These are phyloP conservation scores for Phytopythium oedochilum DNA, from an alignment of 352 stramenopile genomes.

Conservation along the genomic window DNA sequence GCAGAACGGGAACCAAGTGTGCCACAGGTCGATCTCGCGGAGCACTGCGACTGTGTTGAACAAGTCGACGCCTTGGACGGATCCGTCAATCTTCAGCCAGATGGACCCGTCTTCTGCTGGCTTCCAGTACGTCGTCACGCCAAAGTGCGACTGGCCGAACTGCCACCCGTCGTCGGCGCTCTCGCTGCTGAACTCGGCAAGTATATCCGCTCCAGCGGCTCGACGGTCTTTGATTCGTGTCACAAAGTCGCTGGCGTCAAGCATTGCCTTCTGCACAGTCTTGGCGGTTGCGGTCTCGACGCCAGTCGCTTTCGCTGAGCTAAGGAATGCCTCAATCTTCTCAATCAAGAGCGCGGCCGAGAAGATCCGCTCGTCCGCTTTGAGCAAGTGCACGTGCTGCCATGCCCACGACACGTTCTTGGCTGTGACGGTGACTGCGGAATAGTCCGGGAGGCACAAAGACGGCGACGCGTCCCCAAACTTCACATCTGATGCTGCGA, in stretches of 20 bases:
- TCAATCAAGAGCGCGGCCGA: slow-evolving; percentile 60
- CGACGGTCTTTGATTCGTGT: slow-evolving; percentile 50
- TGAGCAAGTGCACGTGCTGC: slow-evolving; percentile 65
- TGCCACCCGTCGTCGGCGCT: slow-evolving; percentile 60
- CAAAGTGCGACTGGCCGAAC: slow-evolving; percentile 72
- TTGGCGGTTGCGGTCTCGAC: slow-evolving; percentile 2
- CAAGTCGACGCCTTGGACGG: slow-evolving; percentile 73
- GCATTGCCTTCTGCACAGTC: slow-evolving; percentile 33
- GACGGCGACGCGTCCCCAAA: slow-evolving; percentile 8
- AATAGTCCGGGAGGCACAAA: slow-evolving; percentile 49
- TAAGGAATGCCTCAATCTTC: slow-evolving; percentile 58
- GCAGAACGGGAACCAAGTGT: slow-evolving; percentile 71
- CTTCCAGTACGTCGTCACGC: slow-evolving; percentile 79
- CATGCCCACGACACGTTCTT: slow-evolving; percentile 68
- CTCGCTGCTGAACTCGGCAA: slow-evolving; percentile 70
- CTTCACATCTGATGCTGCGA: slow-evolving; percentile 13
- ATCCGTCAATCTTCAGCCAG: slow-evolving; percentile 78
- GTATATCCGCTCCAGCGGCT: slow-evolving; percentile 32
- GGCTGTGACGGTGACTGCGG: slow-evolving; percentile 29
- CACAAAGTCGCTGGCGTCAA: slow-evolving; percentile 42
- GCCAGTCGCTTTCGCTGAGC: not conserved
- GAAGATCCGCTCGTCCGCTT: slow-evolving; percentile 68
- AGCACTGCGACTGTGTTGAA: slow-evolving; percentile 82
- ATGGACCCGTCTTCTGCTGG: slow-evolving; percentile 62
- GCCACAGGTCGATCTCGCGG: slow-evolving; percentile 77